Evolutionary conservation across 2,329 filamentous ascomycete genomes (phyloP), one percentile per base, ranked within the genome.

Genomic region (Xylaria sp.): DNA sequence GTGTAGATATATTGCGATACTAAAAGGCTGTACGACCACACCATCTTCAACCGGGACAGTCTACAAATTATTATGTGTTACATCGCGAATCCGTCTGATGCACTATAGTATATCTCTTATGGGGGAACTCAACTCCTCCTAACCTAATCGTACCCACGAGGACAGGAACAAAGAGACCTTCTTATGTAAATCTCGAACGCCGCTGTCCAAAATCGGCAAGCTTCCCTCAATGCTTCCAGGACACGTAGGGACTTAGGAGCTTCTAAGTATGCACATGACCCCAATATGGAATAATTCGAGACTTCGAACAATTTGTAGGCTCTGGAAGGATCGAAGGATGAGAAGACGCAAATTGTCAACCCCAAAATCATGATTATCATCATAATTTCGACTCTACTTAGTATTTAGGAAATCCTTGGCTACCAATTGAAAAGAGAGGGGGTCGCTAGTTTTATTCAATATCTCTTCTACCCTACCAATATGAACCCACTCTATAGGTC

Each of bases 401-500:
- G 23, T 46, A 58, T 28, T 26, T 15, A 20, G 26, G 51, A 57
- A 51, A 60, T 28, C 20, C 31, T 54, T 57, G 9, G 31, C 28
- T 53, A 33, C 31, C 36, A 20, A 57, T 23, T 40, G 17, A 48
- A 46, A 9, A n/a, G 17, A 51, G 17, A 51, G 10, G 38, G 6
- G 33, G 53, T 26, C 9, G 54, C 36, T 28, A 36, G 38, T 31
- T 20, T 44, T 28, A 23, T 28, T 31, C 33, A 58, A 26, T 10
- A n/a, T 36, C 33, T 53, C 20, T 20, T 33, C n/a, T 59, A 54
- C 40, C 62, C 51, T 61, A 20, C 53, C 61, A 23, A 38, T 67
- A 40, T n/a, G 53, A 26, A 44, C 6, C 20, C 11, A 5, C 10
- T 15, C 11, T 58, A 64, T 51, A 44, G 20, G 65, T 15, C 49